phyloP scores from a whole-genome alignment of 2,329 filamentous ascomycete genomes.

The Fusarium musae region DNA sequence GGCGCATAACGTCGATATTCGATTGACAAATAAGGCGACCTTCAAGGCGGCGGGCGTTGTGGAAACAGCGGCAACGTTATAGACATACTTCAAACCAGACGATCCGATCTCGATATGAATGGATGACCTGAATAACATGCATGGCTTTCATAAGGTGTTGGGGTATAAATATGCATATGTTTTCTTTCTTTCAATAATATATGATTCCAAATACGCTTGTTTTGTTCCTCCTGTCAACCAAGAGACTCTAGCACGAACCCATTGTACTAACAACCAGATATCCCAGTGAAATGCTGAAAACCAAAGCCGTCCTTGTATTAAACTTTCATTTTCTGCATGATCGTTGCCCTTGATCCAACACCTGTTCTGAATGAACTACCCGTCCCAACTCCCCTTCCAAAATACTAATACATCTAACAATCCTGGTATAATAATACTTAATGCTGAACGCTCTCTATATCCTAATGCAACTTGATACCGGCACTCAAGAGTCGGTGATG shows the following conservation, averaged over 20 bases:
- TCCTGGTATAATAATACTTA: conserved; percentile 6
- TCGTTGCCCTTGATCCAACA: conserved; percentile 24
- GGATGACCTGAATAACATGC: conserved; percentile 5
- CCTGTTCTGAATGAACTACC: conserved; percentile 13
- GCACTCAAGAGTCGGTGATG: conserved; percentile 6
- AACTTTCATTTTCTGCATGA: conserved; percentile 34
- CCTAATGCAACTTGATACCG: conserved; percentile 13
- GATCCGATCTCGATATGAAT: neutral
- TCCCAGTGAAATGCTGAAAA: neutral
- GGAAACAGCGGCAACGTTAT: conserved; percentile 69
- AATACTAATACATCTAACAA: conserved; percentile 13
- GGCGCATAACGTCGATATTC: conserved; percentile 84
- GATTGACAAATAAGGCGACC: conserved; percentile 68
- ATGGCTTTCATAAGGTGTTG: conserved; percentile 40
- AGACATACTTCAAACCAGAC: conserved; percentile 22
- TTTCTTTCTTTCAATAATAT: conserved; percentile 26
- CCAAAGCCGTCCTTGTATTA: neutral
- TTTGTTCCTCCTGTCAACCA: neutral
- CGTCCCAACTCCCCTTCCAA: conserved; percentile 9
- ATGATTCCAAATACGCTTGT: conserved; percentile 11
- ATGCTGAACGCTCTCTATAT: conserved; percentile 10
- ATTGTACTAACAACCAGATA: neutral
- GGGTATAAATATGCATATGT: conserved; percentile 18
- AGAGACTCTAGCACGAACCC: neutral
- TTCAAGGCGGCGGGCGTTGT: conserved; percentile 73